Base-by-base conservation (phyloP, 129 eudicot species). In the Solidago caesia region DNA sequence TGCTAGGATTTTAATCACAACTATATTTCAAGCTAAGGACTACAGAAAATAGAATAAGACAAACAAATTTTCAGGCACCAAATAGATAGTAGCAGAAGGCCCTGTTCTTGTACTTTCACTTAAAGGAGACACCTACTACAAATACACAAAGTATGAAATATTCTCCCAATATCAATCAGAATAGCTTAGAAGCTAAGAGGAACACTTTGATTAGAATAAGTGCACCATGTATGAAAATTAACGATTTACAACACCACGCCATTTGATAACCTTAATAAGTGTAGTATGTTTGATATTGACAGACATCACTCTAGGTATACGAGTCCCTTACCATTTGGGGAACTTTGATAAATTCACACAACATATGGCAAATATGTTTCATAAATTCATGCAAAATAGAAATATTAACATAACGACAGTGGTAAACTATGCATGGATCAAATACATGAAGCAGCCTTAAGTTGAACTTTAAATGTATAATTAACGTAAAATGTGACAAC, bases 1-100 rank as follows among this genome's bases (percentile, higher is more conserved):
- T 81, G 67, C 52, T 14, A 25, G 14, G 67, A 27, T 77, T 57
- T n/a, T 44, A 48, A 60, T 44, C 58, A 72, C 13, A 73, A 53
- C 9, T 56, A 77, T 61, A 61, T 75, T 75, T 71, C 57, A 33
- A 60, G 84, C 14, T 60, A 49, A 67, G 33, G 16, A 73, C 45
- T 43, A 33, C 25, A 46, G 70, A 75, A 45, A 39, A 15, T 33
- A 82, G 56, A 47, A 6, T 41, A 13, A 9, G 21, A 57, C 5
- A 64, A 11, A 58, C 33, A 41, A 68, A 80, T 7, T 26, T 49
- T 74, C 7, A 29, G 72, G 65, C 65, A 75, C 44, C 46, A 51
- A 21, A 65, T 49, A 48, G 44, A 11, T 48, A 73, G 65, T 64
- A 42, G 79, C 53, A 65, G 56, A 75, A 65, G 72, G 72, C 72